phyloP scores from a whole-genome alignment of 2,329 filamentous ascomycete genomes.

The Apiospora hydei region DNA sequence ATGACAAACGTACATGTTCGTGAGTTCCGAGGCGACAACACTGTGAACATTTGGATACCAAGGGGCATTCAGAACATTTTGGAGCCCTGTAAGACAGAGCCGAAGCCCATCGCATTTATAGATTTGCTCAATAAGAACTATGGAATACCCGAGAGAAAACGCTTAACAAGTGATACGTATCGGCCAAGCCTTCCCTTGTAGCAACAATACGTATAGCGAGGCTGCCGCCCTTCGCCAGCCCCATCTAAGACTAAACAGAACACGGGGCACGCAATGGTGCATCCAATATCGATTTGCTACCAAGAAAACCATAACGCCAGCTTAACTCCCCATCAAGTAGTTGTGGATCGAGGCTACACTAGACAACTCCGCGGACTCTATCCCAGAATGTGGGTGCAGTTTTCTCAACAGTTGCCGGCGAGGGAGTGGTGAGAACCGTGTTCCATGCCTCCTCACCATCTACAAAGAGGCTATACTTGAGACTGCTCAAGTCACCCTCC shows the following conservation, averaged over 20 bases:
- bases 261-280: background rate
- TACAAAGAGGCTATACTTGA: conserved; percentile 84
- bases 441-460: conserved; percentile 84
- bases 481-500: conserved; percentile 70
- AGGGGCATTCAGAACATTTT: background rate
- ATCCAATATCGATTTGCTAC: background rate
- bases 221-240: background rate
- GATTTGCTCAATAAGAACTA: background rate
- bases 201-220: background rate
- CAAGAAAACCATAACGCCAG: conserved; percentile 16
- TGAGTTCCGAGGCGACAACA: background rate
- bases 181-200: background rate
- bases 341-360: background rate
- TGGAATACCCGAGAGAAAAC: background rate
- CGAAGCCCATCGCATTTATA: background rate
- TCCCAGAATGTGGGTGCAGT: conserved; percentile 55
- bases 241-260: background rate
- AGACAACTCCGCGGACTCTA: conserved; percentile 41
- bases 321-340: background rate
- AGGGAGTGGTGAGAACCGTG: conserved; percentile 59
- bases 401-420: conserved; percentile 42
- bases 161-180: background rate
- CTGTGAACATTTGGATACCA: background rate
- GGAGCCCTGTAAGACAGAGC: background rate
- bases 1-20: background rate